phyloP scores from a whole-genome alignment of 2,329 filamentous ascomycete species.

The Malbranchea zuffiana region DNA sequence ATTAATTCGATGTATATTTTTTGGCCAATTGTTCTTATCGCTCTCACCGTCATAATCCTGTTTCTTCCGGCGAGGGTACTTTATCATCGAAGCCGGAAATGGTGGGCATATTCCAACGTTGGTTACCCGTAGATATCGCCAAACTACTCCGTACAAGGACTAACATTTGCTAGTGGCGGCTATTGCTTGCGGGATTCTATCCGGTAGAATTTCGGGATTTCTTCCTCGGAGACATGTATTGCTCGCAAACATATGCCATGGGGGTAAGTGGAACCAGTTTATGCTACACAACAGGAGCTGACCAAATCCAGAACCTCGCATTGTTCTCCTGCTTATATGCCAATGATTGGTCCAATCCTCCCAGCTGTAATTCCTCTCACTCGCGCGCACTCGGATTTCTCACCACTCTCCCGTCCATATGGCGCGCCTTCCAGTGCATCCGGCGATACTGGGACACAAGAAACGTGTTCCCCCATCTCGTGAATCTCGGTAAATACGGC shows the following conservation, averaged over 20 bases:
- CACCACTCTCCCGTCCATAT: conserved; percentile 69
- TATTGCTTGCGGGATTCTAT: conserved; percentile 74
- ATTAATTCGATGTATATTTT: conserved; percentile 63
- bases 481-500: conserved; percentile 84
- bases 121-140: conserved; percentile 26
- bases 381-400: conserved; percentile 81
- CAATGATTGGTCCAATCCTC: conserved; percentile 60
- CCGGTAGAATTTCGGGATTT: conserved; percentile 96
- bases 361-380: conserved; percentile 72
- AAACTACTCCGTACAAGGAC: conserved; percentile 10
- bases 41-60: conserved; percentile 54
- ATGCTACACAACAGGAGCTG: conserved; percentile 12
- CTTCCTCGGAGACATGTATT: conserved; percentile 95
- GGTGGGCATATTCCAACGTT: conserved; percentile 84
- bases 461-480: conserved; percentile 82
- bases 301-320: conserved; percentile 59
- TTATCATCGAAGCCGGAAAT: conserved; percentile 65
- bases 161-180: conserved; percentile 55
- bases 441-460: conserved; percentile 78
- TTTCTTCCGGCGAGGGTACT: conserved; percentile 65
- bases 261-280: conserved; percentile 49
- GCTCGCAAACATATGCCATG: conserved; percentile 82
- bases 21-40: conserved; percentile 73
- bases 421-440: conserved; percentile 82
- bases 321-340: conserved; percentile 92